Evolutionary conservation across 129 eudicot genomes (phyloP), one percentile per base, ranked within the genome.

Genomic region (Arctium lappa): DNA sequence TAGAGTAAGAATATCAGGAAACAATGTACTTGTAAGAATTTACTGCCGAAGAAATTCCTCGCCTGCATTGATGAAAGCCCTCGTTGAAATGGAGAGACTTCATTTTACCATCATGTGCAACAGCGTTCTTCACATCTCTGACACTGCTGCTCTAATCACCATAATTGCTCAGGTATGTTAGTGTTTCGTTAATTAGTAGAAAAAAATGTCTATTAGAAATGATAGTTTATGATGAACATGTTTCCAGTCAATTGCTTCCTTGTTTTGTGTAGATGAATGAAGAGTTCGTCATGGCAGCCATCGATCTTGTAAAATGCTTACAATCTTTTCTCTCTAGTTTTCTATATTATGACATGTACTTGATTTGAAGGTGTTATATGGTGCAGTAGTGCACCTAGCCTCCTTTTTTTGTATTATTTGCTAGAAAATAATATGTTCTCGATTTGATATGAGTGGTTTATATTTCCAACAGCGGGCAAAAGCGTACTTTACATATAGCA

Each of bases 71-170:
- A 84, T 84, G 39, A 84, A 65, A 84, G 75, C 79, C 40, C 73
- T 84, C 37, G 75, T 42, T 8, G 83, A 84, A 48, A 84, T 84
- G 79, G 80, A 84, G 83, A 62, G 74, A 46, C 83, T 84, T 40
- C 83, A 74, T 34, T 74, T 84, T 22, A 72, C 53, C 32, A 48
- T 84, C 80, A 73, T 68, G 11, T 62, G 74, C 44, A 79, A 74
- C 78, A 84, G 80, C 44, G 79, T 74, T 63, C 79, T 84, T 73
- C 87, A 53, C 22, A 33, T 84, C 78, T 65, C 76, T 7, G 29
- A 32, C 40, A 73, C 83, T 44, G 38, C 75, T 63, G 22, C 79
- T 73, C 42, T 84, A 1, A 84, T 84, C 71, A 84, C 87, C 76
- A 65, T 84, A 39, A 73, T 65, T 63, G 80, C 87, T 62, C 83